These are phyloP conservation scores for Torulaspora maleeae DNA, from an alignment of 805 yeast species.

Conservation along the genomic window DNA sequence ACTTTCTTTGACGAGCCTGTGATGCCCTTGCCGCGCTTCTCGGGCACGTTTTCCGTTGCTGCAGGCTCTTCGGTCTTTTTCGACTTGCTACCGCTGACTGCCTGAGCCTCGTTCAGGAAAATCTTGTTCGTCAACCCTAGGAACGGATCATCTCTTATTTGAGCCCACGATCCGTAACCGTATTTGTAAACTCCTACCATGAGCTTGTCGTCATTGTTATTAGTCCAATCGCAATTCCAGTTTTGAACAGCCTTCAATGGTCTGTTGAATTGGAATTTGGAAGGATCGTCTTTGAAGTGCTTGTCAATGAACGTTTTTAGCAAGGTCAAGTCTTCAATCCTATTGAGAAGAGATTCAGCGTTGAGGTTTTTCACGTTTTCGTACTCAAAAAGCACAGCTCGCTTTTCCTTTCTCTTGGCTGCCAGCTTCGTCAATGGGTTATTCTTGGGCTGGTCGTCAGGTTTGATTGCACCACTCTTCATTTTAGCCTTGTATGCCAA, in stretches of 20 bases:
- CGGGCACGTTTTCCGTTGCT: constrained; percentile 2
- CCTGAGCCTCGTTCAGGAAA: constrained; percentile 51
- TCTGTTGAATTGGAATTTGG: constrained; percentile 53
- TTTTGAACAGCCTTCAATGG: constrained; percentile 78
- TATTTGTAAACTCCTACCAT: constrained; percentile 83
- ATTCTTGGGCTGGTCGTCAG: constrained; percentile 34
- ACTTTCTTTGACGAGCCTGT: constrained; percentile 52
- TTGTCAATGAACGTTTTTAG: constrained; percentile 50
- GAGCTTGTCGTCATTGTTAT: constrained; percentile 79
- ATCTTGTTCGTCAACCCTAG: constrained; percentile 80
- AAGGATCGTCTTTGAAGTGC: constrained; percentile 51
- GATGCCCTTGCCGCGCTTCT: constrained; percentile 26
- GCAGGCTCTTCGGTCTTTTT: constrained; percentile 7
- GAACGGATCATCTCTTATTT: constrained; percentile 92
- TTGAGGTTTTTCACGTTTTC: constrained; percentile 83
- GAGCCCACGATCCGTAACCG: constrained; percentile 95
- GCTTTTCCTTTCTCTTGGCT: constrained; percentile 74
- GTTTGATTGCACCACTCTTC: constrained; percentile 35
- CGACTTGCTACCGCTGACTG: constrained; percentile 7
- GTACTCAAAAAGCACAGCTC: constrained; percentile 84
- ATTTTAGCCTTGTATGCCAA: constrained; percentile 47
- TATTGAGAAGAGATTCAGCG: constrained; percentile 77
- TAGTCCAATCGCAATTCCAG: constrained; percentile 87
- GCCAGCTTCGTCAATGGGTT: constrained; percentile 52
- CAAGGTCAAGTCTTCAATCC: constrained; percentile 80